Evolutionary conservation across 2,329 filamentous ascomycete genomes (phyloP), one percentile per base, ranked within the genome.

Genomic region (Achaetomium macrosporum): DNA sequence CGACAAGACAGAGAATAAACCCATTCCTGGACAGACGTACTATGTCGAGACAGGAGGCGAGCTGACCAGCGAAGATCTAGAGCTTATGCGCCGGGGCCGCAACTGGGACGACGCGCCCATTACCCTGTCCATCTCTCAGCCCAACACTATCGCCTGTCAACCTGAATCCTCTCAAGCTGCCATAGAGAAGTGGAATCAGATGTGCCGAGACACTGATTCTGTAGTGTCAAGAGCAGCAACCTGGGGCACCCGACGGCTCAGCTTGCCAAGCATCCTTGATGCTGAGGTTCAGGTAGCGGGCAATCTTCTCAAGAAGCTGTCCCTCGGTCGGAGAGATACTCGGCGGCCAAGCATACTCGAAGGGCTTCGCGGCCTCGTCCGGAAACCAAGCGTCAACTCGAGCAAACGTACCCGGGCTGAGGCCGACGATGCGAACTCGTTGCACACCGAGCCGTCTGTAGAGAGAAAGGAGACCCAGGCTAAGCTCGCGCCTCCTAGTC

Each of bases 231-330:
- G 79, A 56, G 77, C 82, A 13, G 85, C 85, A 16, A 89, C 85
- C 0, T 83, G 85, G 75, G 85, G 85, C 15, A 89, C 85, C 1
- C 77, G 81, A 7, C 78, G 84, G 40, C 78, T 79, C 53, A 85
- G 84, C 65, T 72, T 86, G 45, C 81, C 84, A 1, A 83, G 77
- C 59, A 61, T 76, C 51, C 58, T 73, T 5, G 83, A 87, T 52
- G 69, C 82, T 29, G 82, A 85, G 36, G 81, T 76, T 16, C 70
- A 85, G 41, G 75, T 73, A 9, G 78, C 77, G 50, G 81, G 83
- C 20, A 82, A 76, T 53, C 75, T 88, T 37, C 67, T 87, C 39
- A 87, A 85, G 63, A 83, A 80, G 65, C 70, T 81, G 41, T 80
- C 77, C 8, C 72, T 84, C 58, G 76, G 73, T 62, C 69, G 76